These are phyloP conservation scores for Mycena capillaripes DNA, from an alignment of 768 basidiomycete species.

Conservation along the genomic window DNA sequence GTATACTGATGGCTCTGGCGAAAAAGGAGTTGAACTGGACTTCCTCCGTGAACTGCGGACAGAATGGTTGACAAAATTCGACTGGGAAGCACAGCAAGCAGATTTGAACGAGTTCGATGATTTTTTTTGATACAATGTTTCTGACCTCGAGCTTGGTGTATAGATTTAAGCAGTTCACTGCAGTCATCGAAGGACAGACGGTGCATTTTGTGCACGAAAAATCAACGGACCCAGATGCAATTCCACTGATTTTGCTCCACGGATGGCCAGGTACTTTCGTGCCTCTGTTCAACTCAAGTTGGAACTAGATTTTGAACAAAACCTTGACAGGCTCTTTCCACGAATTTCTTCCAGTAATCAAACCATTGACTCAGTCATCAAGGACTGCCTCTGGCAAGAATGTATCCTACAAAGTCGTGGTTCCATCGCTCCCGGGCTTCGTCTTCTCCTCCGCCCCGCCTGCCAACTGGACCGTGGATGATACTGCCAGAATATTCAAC, in stretches of 20 bases:
- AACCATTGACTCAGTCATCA: too few species aligned
- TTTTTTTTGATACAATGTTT: background rate
- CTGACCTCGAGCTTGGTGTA: background rate
- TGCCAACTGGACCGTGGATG: too few species aligned
- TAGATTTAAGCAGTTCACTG: conserved; percentile 32
- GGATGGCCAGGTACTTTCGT: conserved; percentile 30
- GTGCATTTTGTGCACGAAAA: conserved; percentile 19
- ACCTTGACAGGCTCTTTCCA: background rate
- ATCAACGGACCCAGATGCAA: conserved; percentile 7
- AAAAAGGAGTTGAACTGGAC: conserved; percentile 2
- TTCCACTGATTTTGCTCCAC: conserved; percentile 23
- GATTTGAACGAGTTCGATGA: conserved; percentile 4
- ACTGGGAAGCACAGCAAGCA: conserved; percentile 14
- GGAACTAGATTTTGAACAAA: too few species aligned
- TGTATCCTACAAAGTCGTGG: too few species aligned
- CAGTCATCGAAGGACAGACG: conserved; percentile 25
- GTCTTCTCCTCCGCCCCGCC: too few species aligned
- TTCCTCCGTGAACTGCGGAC: background rate
- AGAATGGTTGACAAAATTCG: background rate
- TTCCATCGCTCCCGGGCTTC: too few species aligned
- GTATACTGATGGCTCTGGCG: background rate
- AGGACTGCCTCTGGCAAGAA: too few species aligned
- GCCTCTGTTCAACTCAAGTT: too few species aligned
- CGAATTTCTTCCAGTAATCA: too few species aligned
- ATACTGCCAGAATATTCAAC: too few species aligned